Percentiles rank a stretch among this genome's conserved stretches.
Evolutionary conservation across 2,329 filamentous ascomycete species (phyloP).

Genomic region (Pseudogymnoascus sp.): DNA sequence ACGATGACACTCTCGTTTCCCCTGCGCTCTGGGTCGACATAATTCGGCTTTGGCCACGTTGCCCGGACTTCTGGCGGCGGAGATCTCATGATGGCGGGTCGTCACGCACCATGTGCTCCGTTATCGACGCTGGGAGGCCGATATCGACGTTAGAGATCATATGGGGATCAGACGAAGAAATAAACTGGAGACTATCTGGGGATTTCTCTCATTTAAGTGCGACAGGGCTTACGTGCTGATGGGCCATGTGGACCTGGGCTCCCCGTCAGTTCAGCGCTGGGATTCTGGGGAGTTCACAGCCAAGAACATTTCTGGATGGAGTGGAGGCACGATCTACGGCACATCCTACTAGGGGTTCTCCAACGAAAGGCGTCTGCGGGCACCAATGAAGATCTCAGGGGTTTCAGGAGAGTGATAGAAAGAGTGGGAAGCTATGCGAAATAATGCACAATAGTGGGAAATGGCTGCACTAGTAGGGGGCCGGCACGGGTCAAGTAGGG

Average conservation of each 20-base stretch:
- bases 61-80: constrained; percentile 33
- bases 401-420: not conserved
- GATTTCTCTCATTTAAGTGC: not conserved
- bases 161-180: not conserved
- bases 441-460: not conserved
- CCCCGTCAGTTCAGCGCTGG: not conserved
- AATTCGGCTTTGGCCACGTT: constrained; percentile 40
- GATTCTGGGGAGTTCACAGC: not conserved
- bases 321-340: not conserved
- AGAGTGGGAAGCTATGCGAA: not conserved
- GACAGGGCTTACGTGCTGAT: not conserved
- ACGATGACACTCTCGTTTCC: constrained; percentile 35
- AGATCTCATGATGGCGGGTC: constrained; percentile 25
- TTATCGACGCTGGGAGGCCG: not conserved
- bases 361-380: not conserved
- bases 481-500: not conserved
- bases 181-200: not conserved
- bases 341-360: not conserved
- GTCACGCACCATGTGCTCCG: not conserved
- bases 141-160: not conserved
- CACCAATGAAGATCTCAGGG: constrained; percentile 3
- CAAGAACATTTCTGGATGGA: not conserved
- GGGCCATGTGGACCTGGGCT: not conserved
- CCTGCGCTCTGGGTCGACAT: constrained; percentile 36
- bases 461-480: not conserved